Conservation (phyloP, 2,329 filamentous ascomycete species). For the Colletotrichum lini region DNA sequence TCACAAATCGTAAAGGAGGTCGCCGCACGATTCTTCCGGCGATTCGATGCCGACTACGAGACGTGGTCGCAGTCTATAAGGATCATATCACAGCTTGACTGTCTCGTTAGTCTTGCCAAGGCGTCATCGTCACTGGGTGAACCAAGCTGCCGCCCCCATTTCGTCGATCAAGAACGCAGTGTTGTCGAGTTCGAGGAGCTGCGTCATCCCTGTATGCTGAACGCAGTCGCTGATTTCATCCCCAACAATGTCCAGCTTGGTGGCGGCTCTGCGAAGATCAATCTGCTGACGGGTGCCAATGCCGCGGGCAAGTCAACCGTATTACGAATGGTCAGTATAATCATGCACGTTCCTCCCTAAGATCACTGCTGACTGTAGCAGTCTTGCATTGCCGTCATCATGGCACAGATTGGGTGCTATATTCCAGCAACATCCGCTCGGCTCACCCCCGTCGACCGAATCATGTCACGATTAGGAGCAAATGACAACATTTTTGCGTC, state of each 20-base stretch:
- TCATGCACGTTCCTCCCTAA: not conserved
- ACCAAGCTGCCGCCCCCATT: slow-evolving; percentile 90
- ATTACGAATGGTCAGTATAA: slow-evolving; percentile 84
- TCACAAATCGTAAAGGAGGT: slow-evolving; percentile 92
- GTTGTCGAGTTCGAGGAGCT: slow-evolving; percentile 93
- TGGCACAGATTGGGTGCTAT: slow-evolving; percentile 96
- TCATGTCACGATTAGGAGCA: slow-evolving; percentile 97
- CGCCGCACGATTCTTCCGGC: slow-evolving; percentile 83
- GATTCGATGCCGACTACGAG: slow-evolving; percentile 89
- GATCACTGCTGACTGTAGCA: slow-evolving; percentile 54
- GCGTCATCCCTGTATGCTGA: slow-evolving; percentile 94
- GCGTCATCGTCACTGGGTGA: slow-evolving; percentile 87
- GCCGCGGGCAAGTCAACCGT: slow-evolving; percentile 98
- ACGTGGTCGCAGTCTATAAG: slow-evolving; percentile 92
- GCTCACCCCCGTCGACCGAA: slow-evolving; percentile 92
- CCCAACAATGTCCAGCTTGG: slow-evolving; percentile 94
- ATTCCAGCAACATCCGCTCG: slow-evolving; percentile 86
- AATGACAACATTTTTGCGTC: slow-evolving; percentile 99
- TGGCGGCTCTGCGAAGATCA: slow-evolving; percentile 85
- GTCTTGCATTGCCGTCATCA: slow-evolving; percentile 96
- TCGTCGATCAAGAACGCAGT: slow-evolving; percentile 87
- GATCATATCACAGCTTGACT: slow-evolving; percentile 93
- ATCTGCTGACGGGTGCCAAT: slow-evolving; percentile 94
- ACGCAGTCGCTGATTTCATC: slow-evolving; percentile 92
- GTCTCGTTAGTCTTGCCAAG: slow-evolving; percentile 92